These are phyloP conservation scores for Periglandula ipomoeae DNA, from an alignment of 2,329 filamentous ascomycete genomes.

Conservation along the genomic window DNA sequence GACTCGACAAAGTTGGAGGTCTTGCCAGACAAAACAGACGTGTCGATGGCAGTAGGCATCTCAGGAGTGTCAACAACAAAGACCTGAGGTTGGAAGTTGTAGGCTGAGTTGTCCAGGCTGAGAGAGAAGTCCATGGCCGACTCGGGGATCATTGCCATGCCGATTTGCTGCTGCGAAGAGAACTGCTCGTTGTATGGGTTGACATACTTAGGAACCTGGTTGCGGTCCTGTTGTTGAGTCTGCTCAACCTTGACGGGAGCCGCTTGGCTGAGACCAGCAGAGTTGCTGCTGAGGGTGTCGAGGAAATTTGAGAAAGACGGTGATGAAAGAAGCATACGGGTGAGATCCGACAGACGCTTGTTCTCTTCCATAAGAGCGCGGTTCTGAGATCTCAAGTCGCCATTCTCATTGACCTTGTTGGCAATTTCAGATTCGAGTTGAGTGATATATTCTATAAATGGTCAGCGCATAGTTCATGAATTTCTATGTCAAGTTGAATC, in stretches of 20 bases:
- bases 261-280: constrained; percentile 32
- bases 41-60: constrained; percentile 50
- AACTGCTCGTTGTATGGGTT: constrained; percentile 50
- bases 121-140: constrained; percentile 67
- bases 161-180: constrained; percentile 56
- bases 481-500: neutral
- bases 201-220: constrained; percentile 54
- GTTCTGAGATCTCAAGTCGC: constrained; percentile 74
- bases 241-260: constrained; percentile 29
- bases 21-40: constrained; percentile 63
- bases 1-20: constrained; percentile 42
- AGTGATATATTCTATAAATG: constrained; percentile 74
- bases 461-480: neutral
- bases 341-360: constrained; percentile 65
- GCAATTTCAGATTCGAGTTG: constrained; percentile 89
- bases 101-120: constrained; percentile 44
- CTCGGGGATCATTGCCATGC: constrained; percentile 78
- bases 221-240: constrained; percentile 29
- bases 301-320: constrained; percentile 77
- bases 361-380: constrained; percentile 77
- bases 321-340: constrained; percentile 72
- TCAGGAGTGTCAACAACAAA: constrained; percentile 69
- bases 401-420: constrained; percentile 72
- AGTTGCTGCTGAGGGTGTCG: constrained; percentile 57
- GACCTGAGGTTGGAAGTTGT: constrained; percentile 59